These are phyloP conservation scores for Termitomyces bulborhizus DNA, from an alignment of 768 basidiomycete genomes.

Conservation along the genomic window DNA sequence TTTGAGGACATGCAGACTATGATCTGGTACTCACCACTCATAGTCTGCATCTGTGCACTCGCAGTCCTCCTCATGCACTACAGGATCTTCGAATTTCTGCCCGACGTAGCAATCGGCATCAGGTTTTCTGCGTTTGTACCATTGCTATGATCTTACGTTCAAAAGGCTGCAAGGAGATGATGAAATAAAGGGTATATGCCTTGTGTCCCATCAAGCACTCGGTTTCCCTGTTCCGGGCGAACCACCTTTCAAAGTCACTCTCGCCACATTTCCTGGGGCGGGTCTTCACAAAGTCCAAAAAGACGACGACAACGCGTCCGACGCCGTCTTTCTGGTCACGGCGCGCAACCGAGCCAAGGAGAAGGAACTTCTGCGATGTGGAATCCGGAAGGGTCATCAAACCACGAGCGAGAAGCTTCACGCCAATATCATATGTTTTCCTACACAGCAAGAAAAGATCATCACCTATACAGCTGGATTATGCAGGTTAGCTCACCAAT, in stretches of 20 bases:
- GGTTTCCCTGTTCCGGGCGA: conserved; percentile 57
- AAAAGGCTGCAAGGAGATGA: neutral
- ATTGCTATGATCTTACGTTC: conserved; percentile 59
- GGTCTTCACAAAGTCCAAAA: conserved; percentile 77
- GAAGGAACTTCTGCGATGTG: conserved; percentile 92
- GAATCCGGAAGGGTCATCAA: conserved; percentile 92
- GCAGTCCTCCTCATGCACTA: conserved; percentile 78
- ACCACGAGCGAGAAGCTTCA: conserved; percentile 64
- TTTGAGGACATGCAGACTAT: neutral
- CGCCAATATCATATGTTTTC: conserved; percentile 63
- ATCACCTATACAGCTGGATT: neutral
- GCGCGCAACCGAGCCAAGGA: conserved; percentile 73
- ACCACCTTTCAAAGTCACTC: conserved; percentile 83
- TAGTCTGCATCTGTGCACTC: conserved; percentile 83
- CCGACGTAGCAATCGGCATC: conserved; percentile 87
- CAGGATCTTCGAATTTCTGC: conserved; percentile 83
- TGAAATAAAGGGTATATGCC: conserved; percentile 32
- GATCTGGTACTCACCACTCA: conserved; percentile 65
- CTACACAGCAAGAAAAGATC: conserved; percentile 28
- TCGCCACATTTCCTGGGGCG: conserved; percentile 61
- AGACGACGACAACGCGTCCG: conserved; percentile 65
- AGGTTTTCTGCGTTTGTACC: conserved; percentile 81
- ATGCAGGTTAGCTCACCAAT: conserved; percentile 47
- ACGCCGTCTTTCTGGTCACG: conserved; percentile 44
- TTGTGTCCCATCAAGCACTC: conserved; percentile 95